phyloP scores from a whole-genome alignment of 2,329 filamentous ascomycete genomes.

The Phoma herbarum region DNA sequence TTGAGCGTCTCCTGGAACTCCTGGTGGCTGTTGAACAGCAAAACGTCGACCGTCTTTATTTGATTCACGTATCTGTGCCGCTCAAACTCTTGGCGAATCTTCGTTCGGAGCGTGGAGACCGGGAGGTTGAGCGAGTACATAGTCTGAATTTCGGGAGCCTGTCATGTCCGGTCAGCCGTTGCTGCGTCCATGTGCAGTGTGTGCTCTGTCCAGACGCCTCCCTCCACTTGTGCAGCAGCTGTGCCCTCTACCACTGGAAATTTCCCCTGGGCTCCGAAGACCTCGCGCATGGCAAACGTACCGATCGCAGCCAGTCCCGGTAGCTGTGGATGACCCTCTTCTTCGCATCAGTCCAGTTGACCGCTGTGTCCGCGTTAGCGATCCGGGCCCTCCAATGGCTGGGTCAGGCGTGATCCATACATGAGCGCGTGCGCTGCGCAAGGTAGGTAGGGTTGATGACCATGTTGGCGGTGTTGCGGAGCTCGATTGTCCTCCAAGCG shows the following conservation, averaged over 20 bases:
- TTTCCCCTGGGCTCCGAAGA: conserved; percentile 8
- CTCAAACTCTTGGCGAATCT: conserved; percentile 97
- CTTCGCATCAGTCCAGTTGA: conserved; percentile 89
- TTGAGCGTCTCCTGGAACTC: conserved; percentile 99
- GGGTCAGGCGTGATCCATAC: conserved; percentile 45
- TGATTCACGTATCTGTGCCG: conserved; percentile 93
- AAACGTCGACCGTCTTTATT: conserved; percentile 84
- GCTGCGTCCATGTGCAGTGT: neutral
- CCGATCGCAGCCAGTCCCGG: conserved; percentile 94
- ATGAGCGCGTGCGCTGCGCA: conserved; percentile 65
- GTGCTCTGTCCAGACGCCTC: neutral
- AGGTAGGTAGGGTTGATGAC: conserved; percentile 93
- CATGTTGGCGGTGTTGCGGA: conserved; percentile 61
- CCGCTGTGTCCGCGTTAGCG: conserved; percentile 64
- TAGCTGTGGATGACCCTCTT: conserved; percentile 87
- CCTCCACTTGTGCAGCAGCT: neutral
- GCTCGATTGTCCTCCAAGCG: conserved; percentile 34
- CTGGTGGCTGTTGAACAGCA: conserved; percentile 88
- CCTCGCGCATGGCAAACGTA: conserved; percentile 63
- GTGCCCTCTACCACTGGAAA: neutral
- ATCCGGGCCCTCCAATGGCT: conserved; percentile 27
- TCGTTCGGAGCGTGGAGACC: conserved; percentile 85
- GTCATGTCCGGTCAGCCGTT: conserved; percentile 28
- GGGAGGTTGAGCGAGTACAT: conserved; percentile 96
- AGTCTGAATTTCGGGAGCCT: conserved; percentile 96